Evolutionary conservation across 73 alveolate species (phyloP).

Genomic region (Strombidium stylifer): DNA sequence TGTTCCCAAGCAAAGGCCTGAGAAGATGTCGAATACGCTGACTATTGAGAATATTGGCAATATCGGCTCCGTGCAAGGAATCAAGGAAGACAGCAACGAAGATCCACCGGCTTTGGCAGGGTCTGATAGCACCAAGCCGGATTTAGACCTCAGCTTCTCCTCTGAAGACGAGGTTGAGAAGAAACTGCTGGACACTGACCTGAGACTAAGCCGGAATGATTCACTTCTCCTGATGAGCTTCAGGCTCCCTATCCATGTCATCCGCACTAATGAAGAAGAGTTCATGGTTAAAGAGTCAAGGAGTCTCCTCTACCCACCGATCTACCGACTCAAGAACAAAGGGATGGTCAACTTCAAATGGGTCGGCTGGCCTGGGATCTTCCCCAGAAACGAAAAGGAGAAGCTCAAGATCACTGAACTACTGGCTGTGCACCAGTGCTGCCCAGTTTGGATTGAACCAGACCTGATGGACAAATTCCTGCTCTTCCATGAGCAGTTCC

Average conservation of each 20-base stretch:
- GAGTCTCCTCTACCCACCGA: slow-evolving; percentile 29
- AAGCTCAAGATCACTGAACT: slow-evolving; percentile 29
- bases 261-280: neutral
- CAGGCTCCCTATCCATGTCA: slow-evolving; percentile 28
- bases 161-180: too few species aligned
- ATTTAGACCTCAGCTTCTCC: too few species aligned
- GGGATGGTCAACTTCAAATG: slow-evolving; percentile 41
- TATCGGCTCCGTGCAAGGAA: too few species aligned
- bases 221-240: too few species aligned
- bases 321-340: slow-evolving; percentile 29
- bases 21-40: too few species aligned
- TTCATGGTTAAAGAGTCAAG: slow-evolving; percentile 13
- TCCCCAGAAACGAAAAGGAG: slow-evolving; percentile 41
- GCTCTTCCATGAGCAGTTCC: slow-evolving; percentile 17
- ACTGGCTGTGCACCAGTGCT: slow-evolving; percentile 32
- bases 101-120: too few species aligned
- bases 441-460: slow-evolving; percentile 37
- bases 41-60: too few species aligned
- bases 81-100: too few species aligned
- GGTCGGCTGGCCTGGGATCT: slow-evolving; percentile 52
- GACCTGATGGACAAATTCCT: slow-evolving; percentile 15
- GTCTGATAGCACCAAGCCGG: too few species aligned
- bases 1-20: too few species aligned
- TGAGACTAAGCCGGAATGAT: too few species aligned
- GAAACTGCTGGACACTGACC: too few species aligned